phyloP scores from a whole-genome alignment of 1,284 basidiomycete species.

The Clitocybe nebularis region DNA sequence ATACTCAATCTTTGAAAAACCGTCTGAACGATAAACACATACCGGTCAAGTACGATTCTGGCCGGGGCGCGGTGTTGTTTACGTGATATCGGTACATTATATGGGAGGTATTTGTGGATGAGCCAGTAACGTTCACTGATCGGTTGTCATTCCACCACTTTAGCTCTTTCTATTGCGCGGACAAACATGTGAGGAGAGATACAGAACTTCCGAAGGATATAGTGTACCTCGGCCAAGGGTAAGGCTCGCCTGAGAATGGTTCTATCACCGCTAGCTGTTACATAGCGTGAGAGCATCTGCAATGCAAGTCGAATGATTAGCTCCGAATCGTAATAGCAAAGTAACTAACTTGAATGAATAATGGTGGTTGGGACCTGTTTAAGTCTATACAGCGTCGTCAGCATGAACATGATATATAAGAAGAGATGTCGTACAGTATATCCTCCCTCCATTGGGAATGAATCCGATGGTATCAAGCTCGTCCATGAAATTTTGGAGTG shows the following conservation, averaged over 20 bases:
- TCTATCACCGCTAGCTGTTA: constrained; percentile 35
- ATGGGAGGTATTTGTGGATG: constrained; percentile 65
- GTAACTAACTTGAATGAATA: constrained; percentile 69
- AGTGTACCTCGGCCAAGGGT: constrained; percentile 43
- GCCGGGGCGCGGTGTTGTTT: constrained; percentile 83
- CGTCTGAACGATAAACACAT: background rate
- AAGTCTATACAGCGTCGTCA: constrained; percentile 50
- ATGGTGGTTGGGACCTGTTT: constrained; percentile 85
- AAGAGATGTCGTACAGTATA: constrained; percentile 57
- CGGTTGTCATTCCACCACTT: constrained; percentile 81
- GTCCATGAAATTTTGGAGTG: constrained; percentile 92
- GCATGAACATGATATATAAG: constrained; percentile 6
- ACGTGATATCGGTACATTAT: constrained; percentile 73
- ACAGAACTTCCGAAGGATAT: background rate
- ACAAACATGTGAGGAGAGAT: background rate
- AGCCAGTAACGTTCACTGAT: constrained; percentile 68
- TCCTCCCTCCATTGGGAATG: constrained; percentile 88
- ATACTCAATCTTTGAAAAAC: no score
- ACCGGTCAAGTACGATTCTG: constrained; percentile 73
- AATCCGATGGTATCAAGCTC: constrained; percentile 79
- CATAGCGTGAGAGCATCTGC: constrained; percentile 42
- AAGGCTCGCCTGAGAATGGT: constrained; percentile 40
- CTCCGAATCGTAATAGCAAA: constrained; percentile 3
- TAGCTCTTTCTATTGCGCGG: constrained; percentile 67
- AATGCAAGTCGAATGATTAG: background rate